Percentiles rank a stretch among this genome's conserved stretches.
phyloP scores from a whole-genome alignment of 352 stramenopile genomes.

The Pythium periplocum region DNA sequence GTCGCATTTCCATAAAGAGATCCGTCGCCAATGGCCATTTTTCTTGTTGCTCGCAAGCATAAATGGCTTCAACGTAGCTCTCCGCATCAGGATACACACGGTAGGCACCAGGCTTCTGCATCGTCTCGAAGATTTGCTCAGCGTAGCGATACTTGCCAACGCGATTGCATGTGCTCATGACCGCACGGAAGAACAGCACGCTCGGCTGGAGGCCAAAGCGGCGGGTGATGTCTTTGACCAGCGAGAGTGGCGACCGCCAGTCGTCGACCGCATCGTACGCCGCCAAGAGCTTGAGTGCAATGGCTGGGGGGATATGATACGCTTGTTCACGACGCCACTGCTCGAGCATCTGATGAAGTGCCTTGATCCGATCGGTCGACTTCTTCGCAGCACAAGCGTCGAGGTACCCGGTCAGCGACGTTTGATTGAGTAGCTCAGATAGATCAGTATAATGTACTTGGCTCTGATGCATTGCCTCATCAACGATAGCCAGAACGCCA shows the following conservation, averaged over 20 bases:
- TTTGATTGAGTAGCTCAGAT: background rate
- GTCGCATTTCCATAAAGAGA: conserved; percentile 73
- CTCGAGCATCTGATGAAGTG: conserved; percentile 28
- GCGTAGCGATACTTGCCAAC: conserved; percentile 41
- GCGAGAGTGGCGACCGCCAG: conserved; percentile 39
- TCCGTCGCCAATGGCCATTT: conserved; percentile 64
- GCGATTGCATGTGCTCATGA: conserved; percentile 67
- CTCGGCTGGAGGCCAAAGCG: conserved; percentile 39
- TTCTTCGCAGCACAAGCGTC: conserved; percentile 6
- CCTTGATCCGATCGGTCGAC: conserved; percentile 20
- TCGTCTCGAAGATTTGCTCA: conserved; percentile 63
- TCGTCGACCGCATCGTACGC: conserved; percentile 37
- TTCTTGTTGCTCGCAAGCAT: conserved; percentile 53
- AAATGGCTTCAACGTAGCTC: conserved; percentile 77
- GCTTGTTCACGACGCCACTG: conserved; percentile 26
- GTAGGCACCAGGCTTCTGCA: conserved; percentile 45
- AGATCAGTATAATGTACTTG: background rate
- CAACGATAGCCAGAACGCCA: too few species aligned
- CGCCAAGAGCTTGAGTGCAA: conserved; percentile 40
- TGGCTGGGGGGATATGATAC: conserved; percentile 14
- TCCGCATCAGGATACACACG: conserved; percentile 39
- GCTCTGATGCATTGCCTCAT: too few species aligned
- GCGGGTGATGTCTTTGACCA: conserved; percentile 38
- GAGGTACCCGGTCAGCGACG: conserved; percentile 11
- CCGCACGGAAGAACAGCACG: conserved; percentile 40